phyloP scores from a whole-genome alignment of 345 rosid genomes.

The Lumnitzera racemosa region DNA sequence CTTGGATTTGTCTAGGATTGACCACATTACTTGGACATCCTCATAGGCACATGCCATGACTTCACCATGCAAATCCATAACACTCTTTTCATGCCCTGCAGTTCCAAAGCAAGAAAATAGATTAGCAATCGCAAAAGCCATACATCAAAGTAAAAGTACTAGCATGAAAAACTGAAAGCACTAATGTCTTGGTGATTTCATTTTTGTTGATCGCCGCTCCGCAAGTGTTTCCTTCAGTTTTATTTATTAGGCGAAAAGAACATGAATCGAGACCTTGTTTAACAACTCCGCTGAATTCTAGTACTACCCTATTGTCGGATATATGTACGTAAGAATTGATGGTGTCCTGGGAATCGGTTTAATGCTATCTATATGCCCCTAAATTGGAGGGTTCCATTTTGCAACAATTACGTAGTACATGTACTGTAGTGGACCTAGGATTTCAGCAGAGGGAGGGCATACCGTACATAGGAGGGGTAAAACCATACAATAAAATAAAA shows the following conservation, averaged over 20 bases:
- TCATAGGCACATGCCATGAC: conserved; percentile 93
- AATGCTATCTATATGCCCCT: too few species aligned
- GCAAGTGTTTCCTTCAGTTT: neutral
- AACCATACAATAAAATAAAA: too few species aligned
- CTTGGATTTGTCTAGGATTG: conserved; percentile 89
- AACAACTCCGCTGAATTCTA: too few species aligned
- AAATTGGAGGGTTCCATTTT: neutral
- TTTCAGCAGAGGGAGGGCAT: neutral
- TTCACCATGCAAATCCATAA: conserved; percentile 73
- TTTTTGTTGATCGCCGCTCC: neutral
- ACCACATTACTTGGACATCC: conserved; percentile 96
- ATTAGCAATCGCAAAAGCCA: neutral
- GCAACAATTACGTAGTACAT: neutral
- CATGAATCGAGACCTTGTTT: too few species aligned
- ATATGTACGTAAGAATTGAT: too few species aligned
- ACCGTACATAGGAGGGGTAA: too few species aligned
- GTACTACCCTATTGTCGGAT: too few species aligned
- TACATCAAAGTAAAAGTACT: too few species aligned
- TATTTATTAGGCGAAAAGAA: neutral
- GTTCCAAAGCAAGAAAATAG: neutral
- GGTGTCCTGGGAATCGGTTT: too few species aligned
- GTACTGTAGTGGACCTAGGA: neutral
- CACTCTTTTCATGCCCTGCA: conserved; percentile 52
- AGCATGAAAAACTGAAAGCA: too few species aligned
- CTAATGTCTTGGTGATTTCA: neutral